Conservation (phyloP, 116 monocot species). For the Cymodocea nodosa region DNA sequence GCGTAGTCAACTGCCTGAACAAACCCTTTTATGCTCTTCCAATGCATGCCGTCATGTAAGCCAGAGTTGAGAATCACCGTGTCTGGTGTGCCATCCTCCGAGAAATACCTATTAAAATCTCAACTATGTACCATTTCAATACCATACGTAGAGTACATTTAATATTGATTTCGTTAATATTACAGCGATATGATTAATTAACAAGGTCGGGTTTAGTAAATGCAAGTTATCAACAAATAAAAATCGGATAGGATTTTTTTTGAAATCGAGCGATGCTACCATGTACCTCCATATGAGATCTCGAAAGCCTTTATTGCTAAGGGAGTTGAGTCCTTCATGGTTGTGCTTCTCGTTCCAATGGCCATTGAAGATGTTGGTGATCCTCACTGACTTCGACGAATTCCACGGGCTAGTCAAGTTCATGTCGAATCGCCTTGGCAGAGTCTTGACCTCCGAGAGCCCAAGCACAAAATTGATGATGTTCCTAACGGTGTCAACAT, state of each 20-base stretch:
- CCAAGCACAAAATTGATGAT: conserved; percentile 62
- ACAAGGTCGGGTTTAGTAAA: too few species aligned
- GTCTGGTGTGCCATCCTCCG: conserved; percentile 44
- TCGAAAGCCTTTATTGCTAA: conserved; percentile 34
- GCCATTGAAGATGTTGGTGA: conserved; percentile 87
- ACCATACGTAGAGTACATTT: too few species aligned
- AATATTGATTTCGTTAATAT: too few species aligned
- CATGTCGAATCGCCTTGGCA: conserved; percentile 54
- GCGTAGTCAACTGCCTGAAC: conserved; percentile 47
- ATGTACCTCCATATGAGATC: conserved; percentile 16
- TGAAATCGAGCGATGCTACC: too few species aligned
- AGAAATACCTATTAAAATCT: conserved; percentile 20
- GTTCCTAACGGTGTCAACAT: conserved; percentile 86
- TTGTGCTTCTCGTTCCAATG: conserved; percentile 79
- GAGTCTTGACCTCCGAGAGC: conserved; percentile 14
- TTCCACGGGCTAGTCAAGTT: conserved; percentile 39
- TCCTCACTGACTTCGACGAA: conserved; percentile 37
- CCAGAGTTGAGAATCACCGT: conserved; percentile 64
- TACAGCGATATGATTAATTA: too few species aligned
- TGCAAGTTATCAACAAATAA: too few species aligned
- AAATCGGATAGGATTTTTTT: too few species aligned
- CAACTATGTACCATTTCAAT: too few species aligned
- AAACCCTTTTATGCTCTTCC: conserved; percentile 43
- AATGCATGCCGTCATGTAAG: conserved; percentile 74
- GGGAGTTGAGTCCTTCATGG: conserved; percentile 62